Percentiles rank a stretch among this genome's conserved stretches.
Conservation (phyloP, 768 basidiomycete genomes). For the Suillus cothurnatus region DNA sequence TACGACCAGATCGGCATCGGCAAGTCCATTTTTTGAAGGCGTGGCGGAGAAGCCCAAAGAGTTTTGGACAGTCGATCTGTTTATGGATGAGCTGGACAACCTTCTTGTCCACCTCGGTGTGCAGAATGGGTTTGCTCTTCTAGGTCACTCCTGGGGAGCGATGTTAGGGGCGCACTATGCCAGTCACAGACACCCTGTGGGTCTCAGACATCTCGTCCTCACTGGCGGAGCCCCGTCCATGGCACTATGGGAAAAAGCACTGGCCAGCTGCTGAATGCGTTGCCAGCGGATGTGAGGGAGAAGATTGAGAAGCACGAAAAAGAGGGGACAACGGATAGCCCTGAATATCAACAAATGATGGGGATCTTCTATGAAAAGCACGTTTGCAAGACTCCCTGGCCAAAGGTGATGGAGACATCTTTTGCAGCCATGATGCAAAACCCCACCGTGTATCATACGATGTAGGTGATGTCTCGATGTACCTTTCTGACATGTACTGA, state of each 20-base stretch:
- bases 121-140: slow-evolving; percentile 39
- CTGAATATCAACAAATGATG: slow-evolving; percentile 30
- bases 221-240: slow-evolving; percentile 30
- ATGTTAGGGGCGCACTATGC: slow-evolving; percentile 44
- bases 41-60: slow-evolving; percentile 32
- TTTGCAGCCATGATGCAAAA: slow-evolving; percentile 23
- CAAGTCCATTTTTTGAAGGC: slow-evolving; percentile 36
- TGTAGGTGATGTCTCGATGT: slow-evolving; percentile 14
- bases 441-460: slow-evolving; percentile 15
- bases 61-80: slow-evolving; percentile 49
- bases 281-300: slow-evolving; percentile 23
- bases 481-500: not conserved
- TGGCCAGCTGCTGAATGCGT: slow-evolving; percentile 18
- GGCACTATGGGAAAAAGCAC: slow-evolving; percentile 19
- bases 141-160: slow-evolving; percentile 56
- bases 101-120: slow-evolving; percentile 43
- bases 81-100: slow-evolving; percentile 51
- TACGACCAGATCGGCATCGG: slow-evolving; percentile 49
- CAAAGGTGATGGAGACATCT: slow-evolving; percentile 25
- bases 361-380: slow-evolving; percentile 29
- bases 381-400: slow-evolving; percentile 31
- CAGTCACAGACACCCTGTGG: slow-evolving; percentile 30
- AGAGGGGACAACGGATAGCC: slow-evolving; percentile 25
- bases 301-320: slow-evolving; percentile 26
- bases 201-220: slow-evolving; percentile 36